phyloP scores from a whole-genome alignment of 1,284 basidiomycete genomes.

The Golubevia sp. region DNA sequence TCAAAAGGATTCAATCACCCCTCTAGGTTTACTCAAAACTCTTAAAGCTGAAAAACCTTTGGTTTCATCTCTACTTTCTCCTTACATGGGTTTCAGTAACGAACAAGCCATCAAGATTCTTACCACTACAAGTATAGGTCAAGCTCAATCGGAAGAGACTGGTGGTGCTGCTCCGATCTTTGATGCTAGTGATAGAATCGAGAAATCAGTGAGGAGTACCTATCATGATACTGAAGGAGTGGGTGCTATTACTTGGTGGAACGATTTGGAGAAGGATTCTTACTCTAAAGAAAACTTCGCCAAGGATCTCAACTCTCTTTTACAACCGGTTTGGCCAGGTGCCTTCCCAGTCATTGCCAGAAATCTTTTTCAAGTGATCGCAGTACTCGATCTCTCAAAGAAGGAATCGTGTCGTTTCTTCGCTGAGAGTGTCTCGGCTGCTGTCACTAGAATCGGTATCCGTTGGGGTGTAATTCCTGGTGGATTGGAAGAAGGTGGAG shows the following conservation, averaged over 20 bases:
- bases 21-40: conserved; percentile 19
- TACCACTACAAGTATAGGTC: neutral
- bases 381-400: conserved; percentile 39
- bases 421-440: conserved; percentile 30
- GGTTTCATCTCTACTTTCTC: neutral
- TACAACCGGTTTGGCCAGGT: conserved; percentile 44
- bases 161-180: conserved; percentile 50
- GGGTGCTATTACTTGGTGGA: conserved; percentile 43
- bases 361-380: conserved; percentile 52
- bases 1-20: conserved; percentile 20
- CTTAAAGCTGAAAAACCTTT: neutral
- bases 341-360: conserved; percentile 36
- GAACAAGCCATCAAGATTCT: neutral
- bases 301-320: conserved; percentile 6
- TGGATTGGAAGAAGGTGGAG: conserved; percentile 21
- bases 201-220: conserved; percentile 6
- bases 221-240: neutral
- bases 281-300: conserved; percentile 3
- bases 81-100: neutral
- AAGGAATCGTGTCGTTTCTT: conserved; percentile 33
- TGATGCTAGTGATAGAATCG: conserved; percentile 53
- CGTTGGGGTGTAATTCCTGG: conserved; percentile 49
- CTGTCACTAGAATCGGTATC: conserved; percentile 29
- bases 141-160: neutral
- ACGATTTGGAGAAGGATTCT: conserved; percentile 42